phyloP scores from a whole-genome alignment of 2,329 filamentous ascomycete species.

The Cladosporium sp. region DNA sequence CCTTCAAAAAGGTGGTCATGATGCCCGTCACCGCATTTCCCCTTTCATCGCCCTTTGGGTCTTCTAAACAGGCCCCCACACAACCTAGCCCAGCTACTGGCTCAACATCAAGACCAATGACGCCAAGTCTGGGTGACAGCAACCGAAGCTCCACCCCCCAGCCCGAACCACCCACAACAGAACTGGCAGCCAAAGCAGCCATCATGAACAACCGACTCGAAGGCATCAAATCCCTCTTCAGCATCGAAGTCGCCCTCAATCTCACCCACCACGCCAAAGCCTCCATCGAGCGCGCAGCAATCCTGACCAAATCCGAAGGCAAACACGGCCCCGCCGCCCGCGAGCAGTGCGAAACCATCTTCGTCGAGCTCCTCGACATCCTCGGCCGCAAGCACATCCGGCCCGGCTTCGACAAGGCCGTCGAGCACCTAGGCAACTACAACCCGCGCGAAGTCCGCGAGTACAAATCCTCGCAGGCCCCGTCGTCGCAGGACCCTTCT shows the following conservation, averaged over 20 bases:
- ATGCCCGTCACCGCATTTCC: constrained; percentile 92
- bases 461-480: constrained; percentile 28
- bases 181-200: constrained; percentile 93
- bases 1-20: constrained; percentile 98
- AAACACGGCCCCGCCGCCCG: constrained; percentile 71
- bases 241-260: constrained; percentile 87
- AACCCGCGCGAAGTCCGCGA: constrained; percentile 77
- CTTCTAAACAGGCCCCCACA: constrained; percentile 30
- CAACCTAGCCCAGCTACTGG: constrained; percentile 11
- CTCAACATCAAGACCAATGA: constrained; percentile 19
- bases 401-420: constrained; percentile 87
- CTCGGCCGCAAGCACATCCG: constrained; percentile 83
- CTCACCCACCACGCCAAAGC: constrained; percentile 84
- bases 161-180: constrained; percentile 71
- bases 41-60: constrained; percentile 47
- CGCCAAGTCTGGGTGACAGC: constrained; percentile 20
- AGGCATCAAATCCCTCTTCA: constrained; percentile 91
- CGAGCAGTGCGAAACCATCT: constrained; percentile 84
- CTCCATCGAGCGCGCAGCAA: constrained; percentile 75
- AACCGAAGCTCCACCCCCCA: constrained; percentile 32
- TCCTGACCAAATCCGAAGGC: constrained; percentile 74
- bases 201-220: constrained; percentile 93
- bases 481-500: constrained; percentile 6
- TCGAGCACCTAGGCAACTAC: constrained; percentile 83
- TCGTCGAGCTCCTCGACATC: constrained; percentile 75